Percentiles rank a stretch among this genome's conserved stretches.
phyloP scores from a whole-genome alignment of 106 monocot genomes.

The Phalaenopsis aphrodite region DNA sequence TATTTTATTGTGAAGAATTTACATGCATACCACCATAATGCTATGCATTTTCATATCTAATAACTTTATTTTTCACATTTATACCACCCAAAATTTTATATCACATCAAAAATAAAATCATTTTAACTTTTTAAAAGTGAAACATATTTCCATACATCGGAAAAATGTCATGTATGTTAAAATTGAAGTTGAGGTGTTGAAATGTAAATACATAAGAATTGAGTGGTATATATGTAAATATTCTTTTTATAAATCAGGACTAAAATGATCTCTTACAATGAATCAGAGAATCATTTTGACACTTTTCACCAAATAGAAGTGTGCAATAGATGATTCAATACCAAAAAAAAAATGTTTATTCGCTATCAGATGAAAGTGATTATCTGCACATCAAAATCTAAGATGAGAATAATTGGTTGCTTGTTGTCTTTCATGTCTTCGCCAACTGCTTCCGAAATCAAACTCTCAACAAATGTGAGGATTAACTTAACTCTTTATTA shows the following conservation, averaged over 20 bases:
- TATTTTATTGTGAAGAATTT: too few species aligned
- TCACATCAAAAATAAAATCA: too few species aligned
- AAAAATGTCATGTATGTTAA: not conserved
- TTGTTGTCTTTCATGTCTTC: slow-evolving; percentile 22
- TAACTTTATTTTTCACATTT: too few species aligned
- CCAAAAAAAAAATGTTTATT: not conserved
- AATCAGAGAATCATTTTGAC: too few species aligned
- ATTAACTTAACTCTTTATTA: slow-evolving; percentile 17
- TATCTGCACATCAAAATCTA: slow-evolving; percentile 77
- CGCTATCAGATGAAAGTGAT: slow-evolving; percentile 8
- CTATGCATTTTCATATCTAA: too few species aligned
- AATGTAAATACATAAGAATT: too few species aligned
- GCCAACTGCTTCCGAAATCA: slow-evolving; percentile 28
- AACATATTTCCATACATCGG: not conserved
- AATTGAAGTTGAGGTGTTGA: not conserved
- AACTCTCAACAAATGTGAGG: slow-evolving; percentile 8
- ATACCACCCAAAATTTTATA: too few species aligned
- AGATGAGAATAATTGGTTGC: slow-evolving; percentile 65
- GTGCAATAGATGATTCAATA: not conserved
- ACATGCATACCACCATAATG: too few species aligned
- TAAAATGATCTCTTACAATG: not conserved
- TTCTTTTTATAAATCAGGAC: not conserved
- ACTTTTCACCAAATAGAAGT: too few species aligned
- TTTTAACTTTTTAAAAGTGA: too few species aligned
- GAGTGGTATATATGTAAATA: too few species aligned